phyloP scores from a whole-genome alignment of 805 yeast species.

The Saccharomycopsis capsularis region DNA sequence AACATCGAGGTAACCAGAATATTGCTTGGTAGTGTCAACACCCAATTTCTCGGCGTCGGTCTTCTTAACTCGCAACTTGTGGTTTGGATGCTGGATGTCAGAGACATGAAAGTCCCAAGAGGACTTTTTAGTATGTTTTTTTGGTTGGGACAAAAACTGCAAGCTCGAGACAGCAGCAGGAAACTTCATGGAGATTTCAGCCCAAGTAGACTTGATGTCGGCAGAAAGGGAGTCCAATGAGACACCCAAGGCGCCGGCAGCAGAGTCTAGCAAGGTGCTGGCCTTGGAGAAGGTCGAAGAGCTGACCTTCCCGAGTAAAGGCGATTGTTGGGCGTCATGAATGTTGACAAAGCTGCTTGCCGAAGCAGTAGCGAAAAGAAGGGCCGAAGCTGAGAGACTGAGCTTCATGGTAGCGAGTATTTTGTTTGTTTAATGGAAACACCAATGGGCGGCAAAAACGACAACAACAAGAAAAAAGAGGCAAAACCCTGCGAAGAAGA shows the following conservation, averaged over 20 bases:
- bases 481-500: background rate
- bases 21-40: conserved; percentile 76
- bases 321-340: conserved; percentile 2
- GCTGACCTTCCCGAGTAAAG: conserved; percentile 12
- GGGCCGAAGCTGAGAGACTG: background rate
- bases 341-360: conserved; percentile 7
- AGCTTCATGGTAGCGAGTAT: conserved; percentile 1
- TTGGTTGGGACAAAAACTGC: conserved; percentile 37
- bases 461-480: background rate
- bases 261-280: conserved; percentile 36
- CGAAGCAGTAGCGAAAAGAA: background rate
- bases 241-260: conserved; percentile 45
- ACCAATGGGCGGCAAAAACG: no score
- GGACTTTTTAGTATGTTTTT: conserved; percentile 6
- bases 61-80: conserved; percentile 56
- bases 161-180: conserved; percentile 49
- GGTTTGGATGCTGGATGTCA: conserved; percentile 36
- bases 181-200: conserved; percentile 53
- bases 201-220: conserved; percentile 49
- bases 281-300: conserved; percentile 7
- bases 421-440: no score
- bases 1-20: conserved; percentile 79
- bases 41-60: conserved; percentile 62
- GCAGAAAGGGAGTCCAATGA: conserved; percentile 43
- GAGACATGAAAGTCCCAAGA: conserved; percentile 36